These are phyloP conservation scores for Acanthamoeba culbertsoni DNA, from an alignment of 208 protist genomes.

Conservation along the genomic window DNA sequence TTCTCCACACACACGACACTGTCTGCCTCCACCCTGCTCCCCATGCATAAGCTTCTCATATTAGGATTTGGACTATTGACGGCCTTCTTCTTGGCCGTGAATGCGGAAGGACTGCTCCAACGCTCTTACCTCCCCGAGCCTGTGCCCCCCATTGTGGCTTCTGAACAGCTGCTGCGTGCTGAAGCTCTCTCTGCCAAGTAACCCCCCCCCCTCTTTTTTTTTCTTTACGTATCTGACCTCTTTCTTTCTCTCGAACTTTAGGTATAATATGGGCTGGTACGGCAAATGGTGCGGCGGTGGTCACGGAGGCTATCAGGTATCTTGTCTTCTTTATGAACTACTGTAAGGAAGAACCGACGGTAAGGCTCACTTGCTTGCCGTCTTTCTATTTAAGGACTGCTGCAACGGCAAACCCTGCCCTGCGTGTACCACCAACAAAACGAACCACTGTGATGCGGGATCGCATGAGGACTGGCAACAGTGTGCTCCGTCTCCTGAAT, in stretches of 20 bases:
- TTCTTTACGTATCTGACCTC: background rate
- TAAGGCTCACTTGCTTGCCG: too few relatives aligned
- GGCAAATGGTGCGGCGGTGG: slow-evolving; percentile 50
- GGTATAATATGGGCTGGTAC: slow-evolving; percentile 25
- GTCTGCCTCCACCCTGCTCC: too few relatives aligned
- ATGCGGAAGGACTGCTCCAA: too few relatives aligned
- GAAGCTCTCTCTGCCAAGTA: background rate
- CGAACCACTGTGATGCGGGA: background rate
- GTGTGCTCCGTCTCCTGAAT: background rate
- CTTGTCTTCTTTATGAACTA: background rate
- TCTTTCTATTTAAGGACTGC: background rate
- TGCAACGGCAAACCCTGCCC: slow-evolving; percentile 14
- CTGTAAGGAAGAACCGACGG: too few relatives aligned
- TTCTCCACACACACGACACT: too few relatives aligned
- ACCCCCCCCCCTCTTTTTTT: too few relatives aligned
- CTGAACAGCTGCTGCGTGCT: background rate
- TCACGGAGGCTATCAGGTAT: slow-evolving; percentile 39
- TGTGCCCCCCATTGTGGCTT: background rate
- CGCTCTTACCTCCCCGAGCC: too few relatives aligned
- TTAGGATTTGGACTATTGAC: too few relatives aligned
- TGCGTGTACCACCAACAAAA: background rate
- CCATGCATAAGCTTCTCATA: too few relatives aligned
- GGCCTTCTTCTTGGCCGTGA: too few relatives aligned
- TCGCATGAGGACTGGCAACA: background rate
- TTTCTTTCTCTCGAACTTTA: background rate